Conservation (phyloP, 371 early-diverging fungal species). For the Rhizomucor pusillus region DNA sequence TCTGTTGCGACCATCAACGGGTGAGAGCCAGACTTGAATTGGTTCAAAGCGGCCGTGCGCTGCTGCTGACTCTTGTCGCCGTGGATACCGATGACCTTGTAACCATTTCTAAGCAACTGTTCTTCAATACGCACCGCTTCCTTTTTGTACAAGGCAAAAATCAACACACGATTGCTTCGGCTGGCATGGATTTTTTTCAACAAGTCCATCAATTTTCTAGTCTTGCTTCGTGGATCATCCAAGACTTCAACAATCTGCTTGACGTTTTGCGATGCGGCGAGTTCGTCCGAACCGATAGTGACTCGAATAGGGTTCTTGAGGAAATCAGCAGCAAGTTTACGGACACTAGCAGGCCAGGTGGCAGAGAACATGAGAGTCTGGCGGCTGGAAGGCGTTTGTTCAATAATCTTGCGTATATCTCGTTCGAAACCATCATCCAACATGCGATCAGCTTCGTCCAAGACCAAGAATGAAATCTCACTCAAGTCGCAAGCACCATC, state of each 20-base stretch:
- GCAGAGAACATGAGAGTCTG: conserved; percentile 91
- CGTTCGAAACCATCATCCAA: conserved; percentile 91
- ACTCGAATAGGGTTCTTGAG: conserved; percentile 85
- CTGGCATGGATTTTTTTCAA: conserved; percentile 80
- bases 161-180: conserved; percentile 77
- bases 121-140: conserved; percentile 83
- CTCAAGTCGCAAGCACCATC: conserved; percentile 70
- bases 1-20: conserved; percentile 92
- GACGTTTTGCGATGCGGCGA: conserved; percentile 89
- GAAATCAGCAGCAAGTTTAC: conserved; percentile 84
- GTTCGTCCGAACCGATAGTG: conserved; percentile 90
- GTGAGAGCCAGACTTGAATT: conserved; percentile 69
- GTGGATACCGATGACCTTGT: conserved; percentile 81
- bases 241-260: conserved; percentile 93
- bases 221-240: conserved; percentile 75
- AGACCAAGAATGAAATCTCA: conserved; percentile 77
- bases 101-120: conserved; percentile 71
- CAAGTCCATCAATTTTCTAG: conserved; percentile 75
- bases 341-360: conserved; percentile 77
- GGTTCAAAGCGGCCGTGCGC: conserved; percentile 66
- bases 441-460: conserved; percentile 98
- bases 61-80: conserved; percentile 79
- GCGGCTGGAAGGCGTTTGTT: conserved; percentile 53
- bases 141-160: conserved; percentile 95
- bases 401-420: conserved; percentile 82